Evolutionary conservation across 495 filamentous ascomycete genomes (phyloP), one percentile per base, ranked within the genome.

Genomic region (Xylaria scruposa): DNA sequence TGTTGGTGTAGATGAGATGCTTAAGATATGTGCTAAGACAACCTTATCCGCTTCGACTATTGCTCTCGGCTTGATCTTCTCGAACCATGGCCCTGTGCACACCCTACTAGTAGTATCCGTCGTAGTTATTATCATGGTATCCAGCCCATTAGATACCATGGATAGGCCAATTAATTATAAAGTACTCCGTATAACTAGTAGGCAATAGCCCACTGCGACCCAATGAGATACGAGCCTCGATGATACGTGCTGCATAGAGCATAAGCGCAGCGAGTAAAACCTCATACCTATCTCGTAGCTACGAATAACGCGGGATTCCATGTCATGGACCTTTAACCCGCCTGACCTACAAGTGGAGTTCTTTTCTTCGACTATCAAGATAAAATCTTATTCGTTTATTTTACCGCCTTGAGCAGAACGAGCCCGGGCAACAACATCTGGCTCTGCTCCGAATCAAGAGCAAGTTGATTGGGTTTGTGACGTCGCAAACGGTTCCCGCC

Each of bases 391-490:
- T 21, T 24, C 47, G 8, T n/a, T 44, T 21, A 44, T 17, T 42
- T 21, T 44, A 13, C 19, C 36, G 65, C 49, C 49, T 13, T 21
- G 69, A 33, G 70, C 56, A 38, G 68, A 72, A 63, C 40, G 56
- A 73, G 70, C 56, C 58, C 53, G 38, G 64, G 44, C 68, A 59
- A 58, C 51, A 38, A 62, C 49, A 61, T 72, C 51, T 64, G 36
- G 26, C n/a, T 44, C 60, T 63, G 36, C 21, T 21, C 38, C 60
- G 36, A 42, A 29, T 24, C 36, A 44, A 15, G 24, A 47, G 26
- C n/a, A 67, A n/a, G 33, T 72, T 66, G 49, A 66, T 78, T 51
- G 73, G 74, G 70, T 66, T 73, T 75, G 68, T 73, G 42, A 58
- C 70, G 49, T 75, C 67, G 70, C 64, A 65, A 75, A 70, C 58